phyloP scores from a whole-genome alignment of 2,329 filamentous ascomycete genomes.

The Phoma herbarum region DNA sequence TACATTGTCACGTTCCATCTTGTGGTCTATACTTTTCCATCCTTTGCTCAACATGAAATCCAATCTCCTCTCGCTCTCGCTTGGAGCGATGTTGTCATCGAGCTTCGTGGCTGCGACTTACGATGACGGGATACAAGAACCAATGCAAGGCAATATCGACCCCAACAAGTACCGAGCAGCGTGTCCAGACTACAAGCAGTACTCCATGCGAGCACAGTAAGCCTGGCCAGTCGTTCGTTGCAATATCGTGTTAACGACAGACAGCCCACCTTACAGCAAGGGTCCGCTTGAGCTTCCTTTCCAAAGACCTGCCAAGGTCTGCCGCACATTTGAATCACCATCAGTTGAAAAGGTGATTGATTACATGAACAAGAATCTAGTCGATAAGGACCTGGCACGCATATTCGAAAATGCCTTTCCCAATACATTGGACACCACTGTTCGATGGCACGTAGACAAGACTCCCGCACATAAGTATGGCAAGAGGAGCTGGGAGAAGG shows the following conservation, averaged over 20 bases:
- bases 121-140: slow-evolving; percentile 39
- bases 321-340: slow-evolving; percentile 88
- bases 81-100: slow-evolving; percentile 24
- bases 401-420: slow-evolving; percentile 96
- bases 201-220: slow-evolving; percentile 68
- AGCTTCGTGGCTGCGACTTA: slow-evolving; percentile 23
- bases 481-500: slow-evolving; percentile 47
- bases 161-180: slow-evolving; percentile 53
- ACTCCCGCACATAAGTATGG: slow-evolving; percentile 53
- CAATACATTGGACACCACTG: slow-evolving; percentile 88
- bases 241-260: not conserved
- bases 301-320: slow-evolving; percentile 81
- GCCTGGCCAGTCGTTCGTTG: not conserved
- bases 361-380: slow-evolving; percentile 80
- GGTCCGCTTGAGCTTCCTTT: slow-evolving; percentile 83
- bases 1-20: not conserved
- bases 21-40: not conserved
- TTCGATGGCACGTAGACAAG: slow-evolving; percentile 83
- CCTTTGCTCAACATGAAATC: slow-evolving; percentile 28
- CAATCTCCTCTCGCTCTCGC: slow-evolving; percentile 8
- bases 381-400: slow-evolving; percentile 86
- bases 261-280: slow-evolving; percentile 77
- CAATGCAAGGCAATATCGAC: slow-evolving; percentile 40
- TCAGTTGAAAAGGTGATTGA: slow-evolving; percentile 88
- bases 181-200: slow-evolving; percentile 73